phyloP scores from a whole-genome alignment of 805 yeast species.

The Starmerella bombi region DNA sequence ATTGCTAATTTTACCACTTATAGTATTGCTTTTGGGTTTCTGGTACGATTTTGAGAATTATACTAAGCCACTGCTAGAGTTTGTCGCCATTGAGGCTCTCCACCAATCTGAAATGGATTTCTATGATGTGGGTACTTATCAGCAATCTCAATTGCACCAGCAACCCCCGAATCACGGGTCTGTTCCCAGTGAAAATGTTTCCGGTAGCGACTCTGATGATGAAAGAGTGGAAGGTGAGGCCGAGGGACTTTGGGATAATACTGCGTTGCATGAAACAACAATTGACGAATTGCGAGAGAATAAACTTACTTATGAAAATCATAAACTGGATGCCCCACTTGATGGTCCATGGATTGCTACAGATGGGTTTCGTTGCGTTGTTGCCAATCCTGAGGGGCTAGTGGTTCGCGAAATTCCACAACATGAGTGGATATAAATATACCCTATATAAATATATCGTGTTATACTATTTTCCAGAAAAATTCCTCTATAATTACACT shows the following conservation, averaged over 20 bases:
- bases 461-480: constrained; percentile 8
- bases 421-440: constrained; percentile 34
- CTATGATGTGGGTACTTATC: constrained; percentile 9
- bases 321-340: constrained; percentile 50
- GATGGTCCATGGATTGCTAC: constrained; percentile 77
- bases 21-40: constrained; percentile 49
- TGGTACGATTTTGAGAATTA: constrained; percentile 72
- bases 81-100: constrained; percentile 73
- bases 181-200: neutral
- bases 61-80: constrained; percentile 66
- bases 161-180: neutral
- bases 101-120: constrained; percentile 11
- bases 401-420: constrained; percentile 28
- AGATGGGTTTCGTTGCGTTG: constrained; percentile 42
- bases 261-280: constrained; percentile 29
- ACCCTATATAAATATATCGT: neutral
- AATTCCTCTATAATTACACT: neutral
- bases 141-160: neutral
- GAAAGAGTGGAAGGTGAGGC: constrained; percentile 2
- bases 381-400: constrained; percentile 34
- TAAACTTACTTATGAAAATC: constrained; percentile 63
- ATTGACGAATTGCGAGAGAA: constrained; percentile 68
- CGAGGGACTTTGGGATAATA: constrained; percentile 2
- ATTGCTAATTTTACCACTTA: constrained; percentile 58
- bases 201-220: constrained; percentile 1